These are phyloP conservation scores for Moesziomyces sp. DNA, from an alignment of 1,284 basidiomycete species.

Conservation along the genomic window DNA sequence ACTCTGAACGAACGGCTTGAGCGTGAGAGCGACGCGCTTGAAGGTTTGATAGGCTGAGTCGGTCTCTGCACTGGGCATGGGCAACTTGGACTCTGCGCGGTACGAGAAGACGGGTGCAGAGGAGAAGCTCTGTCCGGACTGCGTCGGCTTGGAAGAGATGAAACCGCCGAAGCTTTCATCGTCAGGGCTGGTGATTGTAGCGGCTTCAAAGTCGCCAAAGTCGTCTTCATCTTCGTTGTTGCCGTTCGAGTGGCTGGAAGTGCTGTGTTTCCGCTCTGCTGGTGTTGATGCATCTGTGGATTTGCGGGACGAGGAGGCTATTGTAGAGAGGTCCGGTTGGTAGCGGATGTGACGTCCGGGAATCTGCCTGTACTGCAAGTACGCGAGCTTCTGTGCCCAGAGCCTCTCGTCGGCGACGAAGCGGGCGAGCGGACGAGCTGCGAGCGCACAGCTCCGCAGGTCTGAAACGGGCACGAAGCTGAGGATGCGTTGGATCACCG, in stretches of 20 bases:
- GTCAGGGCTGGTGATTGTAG: conserved; percentile 24
- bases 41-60: conserved; percentile 50
- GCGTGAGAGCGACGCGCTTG: conserved; percentile 39
- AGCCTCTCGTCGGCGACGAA: conserved; percentile 53
- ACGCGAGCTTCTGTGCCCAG: conserved; percentile 46
- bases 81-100: conserved; percentile 30
- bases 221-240: conserved; percentile 75
- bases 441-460: conserved; percentile 37
- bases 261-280: conserved; percentile 9
- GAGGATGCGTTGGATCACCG: conserved; percentile 46
- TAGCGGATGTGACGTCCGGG: conserved; percentile 35
- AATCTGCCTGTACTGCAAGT: conserved; percentile 44
- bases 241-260: neutral
- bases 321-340: conserved; percentile 38
- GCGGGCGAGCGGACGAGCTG: conserved; percentile 43
- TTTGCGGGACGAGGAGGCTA: conserved; percentile 5
- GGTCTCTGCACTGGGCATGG: conserved; percentile 25
- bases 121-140: conserved; percentile 28
- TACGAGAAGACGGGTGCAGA: conserved; percentile 49
- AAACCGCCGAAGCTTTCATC: conserved; percentile 74
- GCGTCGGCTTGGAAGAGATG: conserved; percentile 51
- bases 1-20: conserved; percentile 46
- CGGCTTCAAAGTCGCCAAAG: conserved; percentile 73
- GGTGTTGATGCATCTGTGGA: neutral
- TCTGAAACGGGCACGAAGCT: conserved; percentile 39